Percentiles rank a stretch among this genome's conserved stretches.
These are phyloP conservation scores for Fusarium algeriense DNA, from an alignment of 2,329 filamentous ascomycete species.

Conservation along the genomic window DNA sequence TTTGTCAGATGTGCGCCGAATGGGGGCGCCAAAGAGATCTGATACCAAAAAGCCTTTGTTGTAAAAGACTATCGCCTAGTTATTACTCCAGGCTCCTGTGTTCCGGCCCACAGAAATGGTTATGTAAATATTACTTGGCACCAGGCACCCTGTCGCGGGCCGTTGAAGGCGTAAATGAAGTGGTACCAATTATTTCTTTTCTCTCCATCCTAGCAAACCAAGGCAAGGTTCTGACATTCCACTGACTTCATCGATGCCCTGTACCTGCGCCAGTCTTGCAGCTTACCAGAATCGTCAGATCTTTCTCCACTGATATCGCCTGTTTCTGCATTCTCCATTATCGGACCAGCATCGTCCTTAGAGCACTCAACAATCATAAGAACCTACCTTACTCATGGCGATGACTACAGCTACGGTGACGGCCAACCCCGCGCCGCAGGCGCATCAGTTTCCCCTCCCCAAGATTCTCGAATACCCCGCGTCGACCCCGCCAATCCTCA, in stretches of 20 bases:
- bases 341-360: conserved; percentile 1
- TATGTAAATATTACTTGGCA: no score
- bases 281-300: conserved; percentile 34
- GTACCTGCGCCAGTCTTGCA: conserved; percentile 45
- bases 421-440: conserved; percentile 38
- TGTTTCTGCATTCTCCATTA: conserved; percentile 14
- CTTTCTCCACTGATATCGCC: conserved; percentile 17
- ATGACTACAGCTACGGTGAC: conserved; percentile 33
- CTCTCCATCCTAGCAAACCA: background rate
- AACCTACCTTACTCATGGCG: conserved; percentile 2
- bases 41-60: no score
- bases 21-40: no score
- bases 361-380: conserved; percentile 10
- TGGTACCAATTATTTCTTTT: conserved; percentile 39
- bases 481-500: conserved; percentile 72
- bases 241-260: conserved; percentile 38
- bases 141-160: conserved; percentile 29
- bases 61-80: no score
- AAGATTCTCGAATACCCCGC: conserved; percentile 73
- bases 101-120: no score
- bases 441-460: conserved; percentile 66
- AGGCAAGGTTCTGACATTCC: conserved; percentile 16
- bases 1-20: no score
- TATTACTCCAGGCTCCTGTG: no score
- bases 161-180: conserved; percentile 28